phyloP scores from a whole-genome alignment of 495 filamentous ascomycete genomes.

The Lindgomyces ingoldianus region DNA sequence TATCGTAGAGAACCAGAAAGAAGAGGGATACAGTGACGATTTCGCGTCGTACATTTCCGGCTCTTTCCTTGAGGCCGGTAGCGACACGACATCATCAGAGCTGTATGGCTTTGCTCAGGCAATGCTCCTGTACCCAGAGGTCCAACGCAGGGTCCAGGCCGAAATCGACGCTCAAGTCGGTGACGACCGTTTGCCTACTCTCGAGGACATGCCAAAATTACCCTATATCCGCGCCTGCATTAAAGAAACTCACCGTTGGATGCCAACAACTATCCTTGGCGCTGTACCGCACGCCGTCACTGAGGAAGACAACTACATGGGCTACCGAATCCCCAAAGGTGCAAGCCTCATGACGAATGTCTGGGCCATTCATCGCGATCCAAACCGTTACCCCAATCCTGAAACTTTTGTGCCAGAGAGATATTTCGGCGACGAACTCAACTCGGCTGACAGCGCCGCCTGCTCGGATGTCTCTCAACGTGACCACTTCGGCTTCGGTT shows the following conservation, averaged over 20 bases:
- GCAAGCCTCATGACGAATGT: constrained; percentile 30
- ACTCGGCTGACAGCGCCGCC: constrained; percentile 1
- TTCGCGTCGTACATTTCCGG: constrained; percentile 15
- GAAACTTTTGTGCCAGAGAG: constrained; percentile 26
- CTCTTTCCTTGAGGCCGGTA: constrained; percentile 21
- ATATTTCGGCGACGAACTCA: constrained; percentile 6
- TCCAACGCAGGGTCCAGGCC: constrained; percentile 24
- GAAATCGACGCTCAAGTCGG: constrained; percentile 39
- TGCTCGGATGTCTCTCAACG: neutral
- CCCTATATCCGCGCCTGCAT: constrained; percentile 27
- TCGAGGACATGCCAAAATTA: constrained; percentile 32
- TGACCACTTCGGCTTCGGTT: constrained; percentile 23
- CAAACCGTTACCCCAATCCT: constrained; percentile 40
- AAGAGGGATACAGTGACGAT: constrained; percentile 12
- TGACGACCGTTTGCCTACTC: constrained; percentile 25
- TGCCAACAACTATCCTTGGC: constrained; percentile 15
- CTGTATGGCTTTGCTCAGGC: constrained; percentile 36
- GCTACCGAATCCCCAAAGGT: constrained; percentile 36
- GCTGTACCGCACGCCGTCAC: constrained; percentile 24
- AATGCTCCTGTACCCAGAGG: constrained; percentile 38
- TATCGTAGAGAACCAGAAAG: neutral
- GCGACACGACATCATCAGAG: constrained; percentile 32
- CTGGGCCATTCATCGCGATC: constrained; percentile 41
- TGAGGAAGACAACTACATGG: constrained; percentile 41
- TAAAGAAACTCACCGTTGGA: constrained; percentile 34